phyloP scores from a whole-genome alignment of 345 rosid species.

The Camelina hispida region DNA sequence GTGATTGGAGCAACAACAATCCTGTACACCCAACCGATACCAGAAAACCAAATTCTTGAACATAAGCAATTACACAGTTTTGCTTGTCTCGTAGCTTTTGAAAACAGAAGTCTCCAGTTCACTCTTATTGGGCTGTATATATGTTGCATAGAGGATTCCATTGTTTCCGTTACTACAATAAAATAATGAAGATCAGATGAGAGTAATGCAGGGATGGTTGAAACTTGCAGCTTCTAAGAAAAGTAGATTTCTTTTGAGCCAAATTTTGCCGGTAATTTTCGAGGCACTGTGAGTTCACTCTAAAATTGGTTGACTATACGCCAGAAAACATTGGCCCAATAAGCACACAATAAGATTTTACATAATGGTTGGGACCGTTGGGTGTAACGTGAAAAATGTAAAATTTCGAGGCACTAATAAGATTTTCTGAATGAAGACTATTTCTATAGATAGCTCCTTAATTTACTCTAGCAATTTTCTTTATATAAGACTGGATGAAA shows the following conservation, averaged over 20 bases:
- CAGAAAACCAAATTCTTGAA: constrained; percentile 42
- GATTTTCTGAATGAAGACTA: no score
- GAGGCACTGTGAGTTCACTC: no score
- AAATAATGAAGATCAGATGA: constrained; percentile 16
- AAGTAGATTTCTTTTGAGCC: neutral
- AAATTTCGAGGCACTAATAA: no score
- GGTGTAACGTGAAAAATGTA: no score
- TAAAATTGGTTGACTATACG: no score
- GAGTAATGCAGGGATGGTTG: neutral
- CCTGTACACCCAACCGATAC: constrained; percentile 39
- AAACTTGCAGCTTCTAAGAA: constrained; percentile 16
- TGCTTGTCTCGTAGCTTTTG: neutral
- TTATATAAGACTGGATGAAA: neutral
- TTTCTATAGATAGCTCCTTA: no score
- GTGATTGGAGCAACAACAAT: constrained; percentile 42
- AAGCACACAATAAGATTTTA: no score
- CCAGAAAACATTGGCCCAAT: no score
- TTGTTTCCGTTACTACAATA: constrained; percentile 13
- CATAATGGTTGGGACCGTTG: no score
- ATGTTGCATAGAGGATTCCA: constrained; percentile 8
- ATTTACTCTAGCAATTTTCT: no score
- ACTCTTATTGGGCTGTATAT: neutral
- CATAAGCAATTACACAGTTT: constrained; percentile 24
- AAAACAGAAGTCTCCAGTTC: neutral
- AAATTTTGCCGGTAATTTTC: neutral